Evolutionary conservation across 768 basidiomycete species (phyloP).

Genomic region (Phylloporus sp.): DNA sequence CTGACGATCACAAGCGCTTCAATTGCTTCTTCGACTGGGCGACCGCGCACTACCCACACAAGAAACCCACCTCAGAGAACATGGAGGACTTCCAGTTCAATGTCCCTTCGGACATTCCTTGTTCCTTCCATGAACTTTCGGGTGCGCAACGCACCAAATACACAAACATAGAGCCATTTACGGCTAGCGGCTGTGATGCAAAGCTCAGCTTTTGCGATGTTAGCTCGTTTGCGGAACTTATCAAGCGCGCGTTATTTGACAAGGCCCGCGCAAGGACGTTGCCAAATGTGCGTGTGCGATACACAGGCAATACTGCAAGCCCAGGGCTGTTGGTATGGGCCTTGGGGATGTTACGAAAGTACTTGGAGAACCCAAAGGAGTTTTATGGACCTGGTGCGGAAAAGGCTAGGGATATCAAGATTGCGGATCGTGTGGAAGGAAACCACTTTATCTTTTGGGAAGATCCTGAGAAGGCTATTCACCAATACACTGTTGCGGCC

Average conservation of each 20-base stretch:
- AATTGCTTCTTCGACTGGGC: constrained; percentile 16
- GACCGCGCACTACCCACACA: constrained; percentile 15
- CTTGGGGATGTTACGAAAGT: constrained; percentile 10
- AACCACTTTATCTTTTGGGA: constrained; percentile 27
- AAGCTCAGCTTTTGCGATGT: constrained; percentile 11
- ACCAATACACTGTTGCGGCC: constrained; percentile 8
- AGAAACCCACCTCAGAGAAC: constrained; percentile 12
- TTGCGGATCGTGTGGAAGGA: constrained; percentile 10
- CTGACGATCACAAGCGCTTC: constrained; percentile 9
- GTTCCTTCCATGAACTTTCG: constrained; percentile 12
- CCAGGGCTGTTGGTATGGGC: constrained; percentile 9
- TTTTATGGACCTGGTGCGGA: constrained; percentile 14
- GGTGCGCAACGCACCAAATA: constrained; percentile 12
- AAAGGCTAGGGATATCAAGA: constrained; percentile 20
- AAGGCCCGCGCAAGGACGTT: constrained; percentile 4
- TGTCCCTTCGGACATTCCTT: background rate
- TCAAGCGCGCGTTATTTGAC: constrained; percentile 18
- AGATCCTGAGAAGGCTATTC: constrained; percentile 19
- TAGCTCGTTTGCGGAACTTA: constrained; percentile 5
- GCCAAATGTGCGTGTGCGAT: constrained; percentile 16
- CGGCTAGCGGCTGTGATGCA: background rate
- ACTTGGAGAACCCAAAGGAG: constrained; percentile 1
- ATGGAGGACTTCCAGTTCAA: constrained; percentile 16
- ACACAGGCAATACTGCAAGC: constrained; percentile 13
- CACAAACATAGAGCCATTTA: constrained; percentile 3